Evolutionary conservation across 148 eudicot species (phyloP).

Genomic region (Bassia scoparia): DNA sequence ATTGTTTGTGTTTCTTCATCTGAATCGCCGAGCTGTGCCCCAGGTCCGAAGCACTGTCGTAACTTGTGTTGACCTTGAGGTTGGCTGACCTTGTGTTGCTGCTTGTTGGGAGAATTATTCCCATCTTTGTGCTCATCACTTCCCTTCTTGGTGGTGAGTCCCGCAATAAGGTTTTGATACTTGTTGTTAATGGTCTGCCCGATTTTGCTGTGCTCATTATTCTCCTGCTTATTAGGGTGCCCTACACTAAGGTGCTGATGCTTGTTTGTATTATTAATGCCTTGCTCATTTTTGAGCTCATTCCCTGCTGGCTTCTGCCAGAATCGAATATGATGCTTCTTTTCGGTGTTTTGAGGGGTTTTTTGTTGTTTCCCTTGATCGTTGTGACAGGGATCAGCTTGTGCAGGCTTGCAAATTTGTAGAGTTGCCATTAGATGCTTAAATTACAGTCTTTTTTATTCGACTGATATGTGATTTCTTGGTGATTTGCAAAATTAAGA

Average conservation of each 20-base stretch:
- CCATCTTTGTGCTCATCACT: neutral
- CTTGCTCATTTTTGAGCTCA: slow-evolving; percentile 11
- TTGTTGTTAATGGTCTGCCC: neutral
- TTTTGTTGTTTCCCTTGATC: slow-evolving; percentile 14
- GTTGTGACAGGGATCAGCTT: slow-evolving; percentile 1
- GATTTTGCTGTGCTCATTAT: slow-evolving; percentile 12
- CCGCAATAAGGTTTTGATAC: neutral
- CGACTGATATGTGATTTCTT: neutral
- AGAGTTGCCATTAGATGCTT: slow-evolving; percentile 7
- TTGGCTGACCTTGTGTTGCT: neutral
- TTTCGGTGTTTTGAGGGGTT: slow-evolving; percentile 9
- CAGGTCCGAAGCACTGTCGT: slow-evolving; percentile 24
- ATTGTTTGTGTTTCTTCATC: slow-evolving; percentile 22
- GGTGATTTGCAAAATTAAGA: slow-evolving; percentile 1
- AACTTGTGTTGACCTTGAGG: slow-evolving; percentile 14
- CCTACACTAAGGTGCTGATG: neutral
- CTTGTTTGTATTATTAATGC: neutral
- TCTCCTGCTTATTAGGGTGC: neutral
- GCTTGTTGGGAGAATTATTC: neutral
- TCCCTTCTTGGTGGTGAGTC: neutral
- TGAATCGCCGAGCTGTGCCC: neutral
- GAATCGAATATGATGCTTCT: slow-evolving; percentile 20
- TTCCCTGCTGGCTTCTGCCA: slow-evolving; percentile 24
- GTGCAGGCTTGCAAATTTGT: slow-evolving; percentile 26
- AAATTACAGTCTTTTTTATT: neutral